These are phyloP conservation scores for Agapanthus africanus DNA, from an alignment of 106 monocot species.

Conservation along the genomic window DNA sequence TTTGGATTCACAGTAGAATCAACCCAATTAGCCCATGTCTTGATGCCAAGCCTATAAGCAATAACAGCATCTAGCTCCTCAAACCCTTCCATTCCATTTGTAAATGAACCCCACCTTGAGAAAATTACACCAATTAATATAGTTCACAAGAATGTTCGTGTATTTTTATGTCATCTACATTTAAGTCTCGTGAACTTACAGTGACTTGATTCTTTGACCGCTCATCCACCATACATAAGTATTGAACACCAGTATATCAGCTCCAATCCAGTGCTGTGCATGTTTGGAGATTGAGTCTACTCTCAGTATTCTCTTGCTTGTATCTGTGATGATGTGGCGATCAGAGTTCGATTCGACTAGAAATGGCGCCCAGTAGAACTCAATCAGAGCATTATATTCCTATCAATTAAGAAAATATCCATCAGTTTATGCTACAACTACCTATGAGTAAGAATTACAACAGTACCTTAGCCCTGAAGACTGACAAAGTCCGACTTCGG, in stretches of 20 bases:
- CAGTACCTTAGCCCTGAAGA: slow-evolving; percentile 50
- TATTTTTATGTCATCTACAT: not conserved
- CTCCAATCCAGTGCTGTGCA: slow-evolving; percentile 44
- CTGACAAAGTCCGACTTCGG: slow-evolving; percentile 26
- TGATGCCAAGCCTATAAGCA: slow-evolving; percentile 47
- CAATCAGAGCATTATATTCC: slow-evolving; percentile 59
- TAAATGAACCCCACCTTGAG: slow-evolving; percentile 60
- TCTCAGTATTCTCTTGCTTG: slow-evolving; percentile 40
- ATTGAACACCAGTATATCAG: slow-evolving; percentile 60
- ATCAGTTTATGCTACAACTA: not conserved
- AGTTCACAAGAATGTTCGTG: not conserved
- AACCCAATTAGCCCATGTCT: slow-evolving; percentile 79
- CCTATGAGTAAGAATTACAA: not conserved
- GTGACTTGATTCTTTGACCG: slow-evolving; percentile 45
- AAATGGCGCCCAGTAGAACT: slow-evolving; percentile 79
- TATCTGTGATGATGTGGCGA: slow-evolving; percentile 23
- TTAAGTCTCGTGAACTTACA: slow-evolving; percentile 10
- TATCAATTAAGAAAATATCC: slow-evolving; percentile 10
- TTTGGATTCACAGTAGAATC: slow-evolving; percentile 43
- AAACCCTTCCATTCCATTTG: slow-evolving; percentile 44
- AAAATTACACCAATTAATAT: not conserved
- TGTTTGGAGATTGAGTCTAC: slow-evolving; percentile 56
- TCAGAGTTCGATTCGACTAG: slow-evolving; percentile 61
- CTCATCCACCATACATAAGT: slow-evolving; percentile 76
- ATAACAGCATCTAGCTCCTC: slow-evolving; percentile 46